Evolutionary conservation across 805 yeast genomes (phyloP), one percentile per base, ranked within the genome.

Genomic region (Metschnikowia borealis): DNA sequence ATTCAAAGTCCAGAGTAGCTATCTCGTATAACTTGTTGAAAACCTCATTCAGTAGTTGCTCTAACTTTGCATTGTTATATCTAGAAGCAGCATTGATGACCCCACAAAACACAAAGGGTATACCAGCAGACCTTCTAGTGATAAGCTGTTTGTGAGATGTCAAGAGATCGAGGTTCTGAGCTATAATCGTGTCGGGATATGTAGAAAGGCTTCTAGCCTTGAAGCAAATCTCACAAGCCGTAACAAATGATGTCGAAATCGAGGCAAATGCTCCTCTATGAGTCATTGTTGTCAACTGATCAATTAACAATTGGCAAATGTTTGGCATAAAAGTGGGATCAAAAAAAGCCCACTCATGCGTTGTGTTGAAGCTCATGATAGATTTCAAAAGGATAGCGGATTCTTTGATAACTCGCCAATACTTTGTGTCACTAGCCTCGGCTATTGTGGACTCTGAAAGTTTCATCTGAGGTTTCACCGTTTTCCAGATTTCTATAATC

Each of bases 201-300:
- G 36, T 6, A 10, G 37, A 20, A 6, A 42, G 37, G 38, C 45
- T 42, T 10, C n/a, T 29, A 2, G 63, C 56, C 8, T 51, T 37
- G 38, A 68, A 64, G 62, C 92, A 83, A n/a, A 81, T 65, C 13
- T 67, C 54, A 57, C 96, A 88, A 49, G 84, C 78, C 6, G 82
- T 75, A 13, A 83, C 75, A 58, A 87, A 89, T 0, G 94, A 80
- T 5, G 97, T 96, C 54, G 87, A 84, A 0, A 91, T 85, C 0
- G 97, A 83, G 8, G 95, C 84, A 54, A 92, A 88, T 0, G 97
- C 96, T 32, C 98, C 98, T 53, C 95, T 78, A 59, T 94, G 98
- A 41, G 91, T 80, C 18, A 91, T 84, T 0, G 82, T 74, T 3
- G 88, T 77, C 34, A 94, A 69, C 62, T 90, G 96, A 10, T 71